Evolutionary conservation across 441 rosid genomes (phyloP).

Genomic region (Corymbia citriodora): DNA sequence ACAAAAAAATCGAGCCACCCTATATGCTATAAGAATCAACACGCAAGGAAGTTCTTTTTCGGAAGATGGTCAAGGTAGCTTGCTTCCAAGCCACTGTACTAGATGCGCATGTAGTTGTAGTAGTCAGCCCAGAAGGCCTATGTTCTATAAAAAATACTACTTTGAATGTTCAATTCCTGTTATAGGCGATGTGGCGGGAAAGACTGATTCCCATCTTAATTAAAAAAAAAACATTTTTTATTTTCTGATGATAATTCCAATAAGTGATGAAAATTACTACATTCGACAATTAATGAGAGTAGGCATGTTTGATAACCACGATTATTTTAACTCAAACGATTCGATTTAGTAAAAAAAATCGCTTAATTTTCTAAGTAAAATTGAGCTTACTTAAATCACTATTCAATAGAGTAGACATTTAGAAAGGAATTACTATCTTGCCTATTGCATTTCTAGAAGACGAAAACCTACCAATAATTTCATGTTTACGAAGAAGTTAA

Average conservation of each 20-base stretch:
- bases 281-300: neutral
- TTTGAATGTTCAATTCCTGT: no score
- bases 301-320: neutral
- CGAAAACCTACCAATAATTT: neutral
- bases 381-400: no score
- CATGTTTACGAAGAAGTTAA: no score
- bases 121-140: accelerated
- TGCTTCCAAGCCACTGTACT: accelerated
- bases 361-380: no score
- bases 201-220: no score
- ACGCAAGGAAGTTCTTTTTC: neutral
- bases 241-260: neutral
- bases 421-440: neutral
- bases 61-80: neutral
- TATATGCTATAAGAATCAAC: neutral
- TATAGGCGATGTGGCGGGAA: no score
- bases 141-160: neutral
- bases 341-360: no score
- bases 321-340: no score
- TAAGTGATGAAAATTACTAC: neutral
- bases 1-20: no score
- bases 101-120: accelerated
- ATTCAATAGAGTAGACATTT: neutral
- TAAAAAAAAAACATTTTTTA: neutral
- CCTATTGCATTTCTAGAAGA: neutral